Evolutionary conservation across 2,329 filamentous ascomycete species (phyloP).

Genomic region (Sporothrix inflata): DNA sequence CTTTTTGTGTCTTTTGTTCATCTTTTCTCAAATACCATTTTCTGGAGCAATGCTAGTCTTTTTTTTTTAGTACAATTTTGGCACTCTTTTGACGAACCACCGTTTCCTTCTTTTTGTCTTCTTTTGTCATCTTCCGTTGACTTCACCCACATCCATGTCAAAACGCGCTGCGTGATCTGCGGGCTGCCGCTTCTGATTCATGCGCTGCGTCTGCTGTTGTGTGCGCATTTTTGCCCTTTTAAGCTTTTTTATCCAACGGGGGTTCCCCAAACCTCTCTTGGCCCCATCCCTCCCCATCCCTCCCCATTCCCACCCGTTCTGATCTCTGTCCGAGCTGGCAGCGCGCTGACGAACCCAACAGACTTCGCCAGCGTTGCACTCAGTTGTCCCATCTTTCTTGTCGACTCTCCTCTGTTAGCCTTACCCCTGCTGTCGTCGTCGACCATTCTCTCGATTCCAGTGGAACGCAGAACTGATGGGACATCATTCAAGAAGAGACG

Average conservation of each 20-base stretch:
- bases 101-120: too few species aligned
- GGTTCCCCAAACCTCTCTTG: constrained; percentile 3
- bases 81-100: not conserved
- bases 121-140: too few species aligned
- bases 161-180: constrained; percentile 15
- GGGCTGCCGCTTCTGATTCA: not conserved
- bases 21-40: constrained; percentile 18
- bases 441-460: not conserved
- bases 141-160: not conserved
- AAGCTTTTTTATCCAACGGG: not conserved
- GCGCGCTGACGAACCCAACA: not conserved
- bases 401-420: not conserved
- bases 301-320: not conserved
- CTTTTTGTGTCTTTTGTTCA: constrained; percentile 2
- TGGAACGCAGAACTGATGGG: not conserved
- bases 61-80: not conserved
- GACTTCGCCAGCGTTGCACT: constrained; percentile 7
- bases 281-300: not conserved
- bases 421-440: not conserved
- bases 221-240: not conserved
- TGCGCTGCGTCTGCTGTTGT: not conserved
- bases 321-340: constrained; percentile 18
- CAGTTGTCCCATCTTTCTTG: not conserved
- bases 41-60: not conserved
- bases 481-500: not conserved